Base-by-base conservation (phyloP, 768 basidiomycete genomes). In the Lactifluus pinguis region DNA sequence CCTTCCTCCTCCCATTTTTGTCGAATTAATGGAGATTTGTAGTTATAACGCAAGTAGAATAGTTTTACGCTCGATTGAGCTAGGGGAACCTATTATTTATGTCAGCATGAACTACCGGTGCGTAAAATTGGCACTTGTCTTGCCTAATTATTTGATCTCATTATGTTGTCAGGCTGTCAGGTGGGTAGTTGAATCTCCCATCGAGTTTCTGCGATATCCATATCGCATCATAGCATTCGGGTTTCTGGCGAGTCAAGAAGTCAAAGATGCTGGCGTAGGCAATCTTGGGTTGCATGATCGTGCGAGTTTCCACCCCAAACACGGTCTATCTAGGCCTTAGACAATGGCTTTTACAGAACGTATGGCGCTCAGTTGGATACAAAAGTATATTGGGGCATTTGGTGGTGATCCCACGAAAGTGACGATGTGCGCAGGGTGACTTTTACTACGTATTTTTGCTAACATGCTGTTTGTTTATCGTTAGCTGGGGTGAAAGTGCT, bases 271-370 rank as follows among this genome's bases (percentile, higher is more conserved):
- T 25, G 25, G 1, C 25, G 73, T 81, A 4, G 81, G 80, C 1
- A 87, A 87, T 67, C 74, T 85, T 19, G 86, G 85, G 17, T 70
- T 88, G 15, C 79, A 79, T 59, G 85, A 87, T 72, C 81, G 81
- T 81, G 65, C 69, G 80, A 72, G 3, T 38, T 17, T 39, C 2
- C 51, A 5, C 5, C 38, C 30, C 17, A 45, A n/a, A 30, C 54
- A 47, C 45, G 17, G 25, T 25, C 25, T 25, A 6, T n/a, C 14
- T 6, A n/a, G 21, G 2, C n/a, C 29, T 6, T n/a, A 49, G 9
- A n/a, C 42, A 14, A 38, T 13, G 30, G 41, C 29, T 29, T 60
- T n/a, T 25, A 58, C 69, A 85, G 80, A 83, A 67, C 75, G 81
- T n/a, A 70, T 79, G 42, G 84, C 83, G 1, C 66, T 89, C 6